Base-by-base conservation (phyloP, 345 rosid species). In the Aquilaria malaccensis region DNA sequence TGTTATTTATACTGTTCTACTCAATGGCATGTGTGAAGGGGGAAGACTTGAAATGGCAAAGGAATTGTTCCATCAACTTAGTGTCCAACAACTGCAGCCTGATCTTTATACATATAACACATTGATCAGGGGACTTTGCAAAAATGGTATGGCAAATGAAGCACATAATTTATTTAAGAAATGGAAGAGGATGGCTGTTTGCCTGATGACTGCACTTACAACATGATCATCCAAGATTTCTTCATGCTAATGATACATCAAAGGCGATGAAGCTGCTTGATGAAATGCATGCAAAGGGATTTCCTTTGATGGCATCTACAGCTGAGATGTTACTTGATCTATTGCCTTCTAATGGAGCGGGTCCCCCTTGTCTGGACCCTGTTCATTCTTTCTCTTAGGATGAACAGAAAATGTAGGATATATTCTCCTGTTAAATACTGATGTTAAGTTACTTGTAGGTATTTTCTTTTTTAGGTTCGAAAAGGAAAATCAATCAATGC, bases 21-120 rank as follows among this genome's bases (percentile, higher is more conserved):
- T 83, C 14, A 48, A 76, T 7, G 77, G 85, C 53, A 14, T 83
- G 76, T 70, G 80, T 14, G 72, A 61, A 45, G 64, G 43, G 11
- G 75, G 70, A 52, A 33, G 56, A 29, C 68, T 77, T 7, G 73
- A 73, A 31, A 71, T 55, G 29, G 80, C 77, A 11, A 64, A 71
- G 68, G 74, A 59, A 31, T 55, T 69, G 10, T 76, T 70, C 62
- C 41, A 62, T 64, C 58, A 66, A 55, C 55, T 79, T 33, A 30
- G 32, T 55, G 31, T 59, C 30, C 54, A 70, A 64, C 79, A 65
- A 12, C 1, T 79, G 48, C 30, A 61, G 50, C 78, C 80, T 13
- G 67, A 77, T 52, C 63, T 65, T 59, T 37, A 64, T 3, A 71
- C 71, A 13, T 72, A 72, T 51, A 57, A 62, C 33, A 67, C 64